These are phyloP conservation scores for Flaveria trinervia DNA, from an alignment of 129 eudicot genomes.

Conservation along the genomic window DNA sequence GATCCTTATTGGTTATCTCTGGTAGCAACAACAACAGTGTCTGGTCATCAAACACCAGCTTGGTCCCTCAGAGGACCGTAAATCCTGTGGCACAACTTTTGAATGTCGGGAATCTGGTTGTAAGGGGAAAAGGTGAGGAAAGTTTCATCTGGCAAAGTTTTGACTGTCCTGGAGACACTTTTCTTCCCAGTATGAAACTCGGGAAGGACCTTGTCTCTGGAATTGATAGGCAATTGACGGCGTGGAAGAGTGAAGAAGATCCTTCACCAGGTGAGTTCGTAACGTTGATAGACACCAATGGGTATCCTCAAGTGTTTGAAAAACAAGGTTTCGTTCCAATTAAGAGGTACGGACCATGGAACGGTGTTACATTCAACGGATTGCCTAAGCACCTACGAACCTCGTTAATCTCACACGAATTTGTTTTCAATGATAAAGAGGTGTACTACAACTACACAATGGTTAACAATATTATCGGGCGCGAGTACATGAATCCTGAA, in stretches of 20 bases:
- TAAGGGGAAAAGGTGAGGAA: slow-evolving; percentile 6
- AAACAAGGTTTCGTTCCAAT: background rate
- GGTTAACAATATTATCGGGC: background rate
- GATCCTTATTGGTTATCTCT: slow-evolving; percentile 27
- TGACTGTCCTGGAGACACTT: slow-evolving; percentile 33
- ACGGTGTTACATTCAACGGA: slow-evolving; percentile 34
- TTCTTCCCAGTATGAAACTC: slow-evolving; percentile 36
- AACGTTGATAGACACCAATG: slow-evolving; percentile 24
- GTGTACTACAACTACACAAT: slow-evolving; percentile 22
- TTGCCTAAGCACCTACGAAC: background rate
- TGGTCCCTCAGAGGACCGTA: slow-evolving; percentile 1
- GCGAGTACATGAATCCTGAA: background rate
- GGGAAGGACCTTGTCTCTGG: slow-evolving; percentile 32
- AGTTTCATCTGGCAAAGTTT: slow-evolving; percentile 41
- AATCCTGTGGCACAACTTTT: slow-evolving; percentile 37
- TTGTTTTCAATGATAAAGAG: slow-evolving; percentile 25
- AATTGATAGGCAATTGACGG: background rate
- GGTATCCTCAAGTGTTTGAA: slow-evolving; percentile 31
- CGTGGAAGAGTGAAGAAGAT: slow-evolving; percentile 37
- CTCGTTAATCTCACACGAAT: slow-evolving; percentile 13
- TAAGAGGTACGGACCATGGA: slow-evolving; percentile 41
- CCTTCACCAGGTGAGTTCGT: slow-evolving; percentile 32
- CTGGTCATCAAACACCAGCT: slow-evolving; percentile 26
- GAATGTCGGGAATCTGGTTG: slow-evolving; percentile 35
- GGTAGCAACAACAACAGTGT: background rate